Conservation (phyloP, 345 rosid species). For the Eutrema japonicum region DNA sequence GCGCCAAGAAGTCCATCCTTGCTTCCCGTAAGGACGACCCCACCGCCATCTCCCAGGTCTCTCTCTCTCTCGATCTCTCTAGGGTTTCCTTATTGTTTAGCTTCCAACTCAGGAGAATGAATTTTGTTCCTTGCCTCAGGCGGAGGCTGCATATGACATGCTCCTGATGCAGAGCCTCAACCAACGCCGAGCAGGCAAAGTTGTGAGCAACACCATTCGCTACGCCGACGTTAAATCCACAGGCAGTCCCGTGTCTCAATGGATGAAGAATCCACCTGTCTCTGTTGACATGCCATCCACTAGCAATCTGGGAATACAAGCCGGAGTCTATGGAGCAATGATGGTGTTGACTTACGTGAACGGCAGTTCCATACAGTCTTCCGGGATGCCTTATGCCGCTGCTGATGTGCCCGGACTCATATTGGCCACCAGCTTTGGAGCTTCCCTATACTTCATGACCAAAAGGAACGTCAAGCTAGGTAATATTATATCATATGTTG, state of each 20-base stretch:
- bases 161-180: conserved; percentile 91
- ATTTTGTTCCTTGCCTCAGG: conserved; percentile 48
- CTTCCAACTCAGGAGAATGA: background rate
- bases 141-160: conserved; percentile 97
- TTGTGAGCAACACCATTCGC: conserved; percentile 67
- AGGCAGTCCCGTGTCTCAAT: conserved; percentile 61
- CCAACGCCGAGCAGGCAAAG: conserved; percentile 91
- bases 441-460: conserved; percentile 91
- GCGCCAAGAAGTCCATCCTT: conserved; percentile 84
- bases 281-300: conserved; percentile 77
- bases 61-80: background rate
- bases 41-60: conserved; percentile 81
- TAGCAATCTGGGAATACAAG: conserved; percentile 73
- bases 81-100: background rate
- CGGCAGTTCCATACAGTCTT: conserved; percentile 58
- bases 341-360: conserved; percentile 80
- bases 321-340: conserved; percentile 91
- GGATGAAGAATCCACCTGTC: conserved; percentile 75
- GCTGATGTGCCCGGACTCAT: conserved; percentile 89
- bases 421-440: conserved; percentile 85
- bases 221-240: conserved; percentile 93
- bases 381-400: conserved; percentile 57
- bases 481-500: conserved; percentile 22
- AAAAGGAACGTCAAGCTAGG: conserved; percentile 82
- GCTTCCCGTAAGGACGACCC: conserved; percentile 79